phyloP scores from a whole-genome alignment of 176 grass and related monocot genomes.

The Cenchrus americanus region DNA sequence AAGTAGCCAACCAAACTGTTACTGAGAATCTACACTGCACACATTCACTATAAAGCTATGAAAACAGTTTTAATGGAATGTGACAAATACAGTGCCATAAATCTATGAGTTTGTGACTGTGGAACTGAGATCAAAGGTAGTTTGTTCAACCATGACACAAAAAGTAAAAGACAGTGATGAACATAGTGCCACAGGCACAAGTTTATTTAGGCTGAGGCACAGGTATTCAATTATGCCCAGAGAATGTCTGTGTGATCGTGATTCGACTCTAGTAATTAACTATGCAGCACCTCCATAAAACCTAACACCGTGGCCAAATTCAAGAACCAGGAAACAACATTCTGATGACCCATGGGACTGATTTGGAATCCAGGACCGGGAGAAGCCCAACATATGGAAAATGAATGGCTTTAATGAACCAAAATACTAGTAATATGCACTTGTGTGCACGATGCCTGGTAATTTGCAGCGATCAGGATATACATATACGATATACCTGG shows the following conservation, averaged over 20 bases:
- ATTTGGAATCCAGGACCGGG: background rate
- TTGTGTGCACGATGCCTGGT: background rate
- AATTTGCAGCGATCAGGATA: conserved; percentile 19
- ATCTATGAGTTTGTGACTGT: background rate
- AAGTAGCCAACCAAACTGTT: background rate
- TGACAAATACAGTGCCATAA: background rate
- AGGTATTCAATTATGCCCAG: background rate
- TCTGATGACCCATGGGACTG: background rate
- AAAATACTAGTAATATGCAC: background rate
- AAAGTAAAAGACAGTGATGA: background rate
- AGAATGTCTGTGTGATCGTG: background rate
- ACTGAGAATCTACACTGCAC: background rate
- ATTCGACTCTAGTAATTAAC: background rate
- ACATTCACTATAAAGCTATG: background rate
- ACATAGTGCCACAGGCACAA: background rate
- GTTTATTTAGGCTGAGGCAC: background rate
- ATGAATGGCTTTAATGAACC: background rate
- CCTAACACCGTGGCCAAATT: background rate
- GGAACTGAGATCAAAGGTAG: background rate
- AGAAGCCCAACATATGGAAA: background rate
- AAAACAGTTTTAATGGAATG: conserved; percentile 8
- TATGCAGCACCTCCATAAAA: background rate
- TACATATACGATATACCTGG: conserved; percentile 64
- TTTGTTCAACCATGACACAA: background rate
- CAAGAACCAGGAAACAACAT: background rate